Evolutionary conservation across 2,329 filamentous ascomycete genomes (phyloP).

Genomic region (Aureobasidium sp.): DNA sequence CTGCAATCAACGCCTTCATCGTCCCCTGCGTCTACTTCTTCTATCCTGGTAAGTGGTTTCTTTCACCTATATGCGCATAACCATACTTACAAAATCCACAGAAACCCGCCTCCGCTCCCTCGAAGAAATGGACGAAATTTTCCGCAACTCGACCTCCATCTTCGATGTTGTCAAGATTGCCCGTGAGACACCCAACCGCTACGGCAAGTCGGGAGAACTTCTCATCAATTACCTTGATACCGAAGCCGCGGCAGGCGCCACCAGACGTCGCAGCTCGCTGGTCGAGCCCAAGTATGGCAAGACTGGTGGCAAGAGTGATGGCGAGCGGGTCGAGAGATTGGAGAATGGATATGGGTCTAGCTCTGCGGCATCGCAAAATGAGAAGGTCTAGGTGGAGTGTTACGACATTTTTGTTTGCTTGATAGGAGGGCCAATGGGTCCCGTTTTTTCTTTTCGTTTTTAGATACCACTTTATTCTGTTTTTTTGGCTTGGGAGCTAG

Average conservation of each 20-base stretch:
- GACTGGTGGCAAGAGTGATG: slow-evolving; percentile 16
- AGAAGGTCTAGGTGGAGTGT: not conserved
- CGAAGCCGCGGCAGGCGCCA: slow-evolving; percentile 20
- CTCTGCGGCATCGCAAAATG: not conserved
- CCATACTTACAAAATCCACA: slow-evolving; percentile 29
- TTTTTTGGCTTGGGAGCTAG: not conserved
- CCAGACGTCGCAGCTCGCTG: not conserved
- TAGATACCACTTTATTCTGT: not conserved
- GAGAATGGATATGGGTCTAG: slow-evolving; percentile 7
- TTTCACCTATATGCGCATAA: too few relatives aligned
- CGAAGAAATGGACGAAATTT: slow-evolving; percentile 62
- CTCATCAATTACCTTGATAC: slow-evolving; percentile 46
- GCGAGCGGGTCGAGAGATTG: slow-evolving; percentile 2
- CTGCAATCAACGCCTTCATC: slow-evolving; percentile 51
- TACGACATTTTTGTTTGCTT: not conserved
- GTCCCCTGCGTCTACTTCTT: slow-evolving; percentile 38
- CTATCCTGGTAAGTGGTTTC: slow-evolving; percentile 19
- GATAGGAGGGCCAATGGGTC: not conserved
- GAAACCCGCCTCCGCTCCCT: slow-evolving; percentile 57
- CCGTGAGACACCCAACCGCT: slow-evolving; percentile 46
- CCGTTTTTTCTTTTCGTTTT: not conserved
- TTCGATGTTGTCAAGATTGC: slow-evolving; percentile 46
- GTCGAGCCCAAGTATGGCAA: slow-evolving; percentile 9
- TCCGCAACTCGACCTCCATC: slow-evolving; percentile 47
- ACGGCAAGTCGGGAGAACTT: slow-evolving; percentile 52